Evolutionary conservation across 495 filamentous ascomycete genomes (phyloP).

Genomic region (Acidomyces sp.): DNA sequence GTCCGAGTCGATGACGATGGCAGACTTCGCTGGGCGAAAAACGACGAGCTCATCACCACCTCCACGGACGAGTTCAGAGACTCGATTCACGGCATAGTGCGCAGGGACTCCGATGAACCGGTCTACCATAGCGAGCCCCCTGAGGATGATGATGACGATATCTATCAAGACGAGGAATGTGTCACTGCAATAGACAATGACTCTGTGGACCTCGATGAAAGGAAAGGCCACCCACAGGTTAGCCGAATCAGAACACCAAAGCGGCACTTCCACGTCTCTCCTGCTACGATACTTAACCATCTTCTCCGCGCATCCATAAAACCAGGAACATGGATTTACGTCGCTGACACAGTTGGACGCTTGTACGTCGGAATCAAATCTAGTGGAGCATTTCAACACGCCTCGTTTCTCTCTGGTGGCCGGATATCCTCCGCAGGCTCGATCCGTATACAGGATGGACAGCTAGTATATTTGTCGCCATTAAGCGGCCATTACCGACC

Average conservation of each 20-base stretch:
- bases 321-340: conserved; percentile 66
- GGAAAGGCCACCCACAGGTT: conserved; percentile 38
- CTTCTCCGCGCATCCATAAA: conserved; percentile 53
- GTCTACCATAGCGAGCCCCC: not conserved
- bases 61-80: conserved; percentile 55
- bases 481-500: conserved; percentile 79
- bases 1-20: conserved; percentile 28
- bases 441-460: conserved; percentile 70
- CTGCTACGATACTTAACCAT: conserved; percentile 55
- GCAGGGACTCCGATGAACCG: conserved; percentile 37
- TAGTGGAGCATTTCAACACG: conserved; percentile 76
- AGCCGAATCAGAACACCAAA: conserved; percentile 40
- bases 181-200: not conserved
- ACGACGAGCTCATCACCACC: conserved; percentile 64
- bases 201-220: not conserved
- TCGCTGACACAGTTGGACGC: conserved; percentile 69
- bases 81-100: conserved; percentile 62
- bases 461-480: conserved; percentile 41
- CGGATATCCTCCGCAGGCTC: conserved; percentile 76
- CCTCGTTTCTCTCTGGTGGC: conserved; percentile 67
- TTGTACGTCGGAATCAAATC: conserved; percentile 85
- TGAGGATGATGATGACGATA: conserved; percentile 23
- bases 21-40: conserved; percentile 37
- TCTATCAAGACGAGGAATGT: not conserved
- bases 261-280: conserved; percentile 51